Base-by-base conservation (phyloP, 305 asterid genomes). In the Lippia alba region DNA sequence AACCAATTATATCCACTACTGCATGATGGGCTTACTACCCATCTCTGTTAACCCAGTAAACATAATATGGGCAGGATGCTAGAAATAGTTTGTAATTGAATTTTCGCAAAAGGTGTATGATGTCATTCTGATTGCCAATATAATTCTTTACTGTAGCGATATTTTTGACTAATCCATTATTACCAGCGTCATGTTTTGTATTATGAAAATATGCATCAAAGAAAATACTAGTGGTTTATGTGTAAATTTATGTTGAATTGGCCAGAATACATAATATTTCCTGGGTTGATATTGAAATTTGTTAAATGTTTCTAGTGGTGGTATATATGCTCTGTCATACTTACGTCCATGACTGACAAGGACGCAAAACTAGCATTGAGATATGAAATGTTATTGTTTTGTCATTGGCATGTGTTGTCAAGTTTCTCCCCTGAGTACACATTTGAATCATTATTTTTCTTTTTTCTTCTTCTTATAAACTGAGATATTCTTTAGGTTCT, bases 401-500 rank as follows among this genome's bases (percentile, higher is more conserved):
- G 57, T 45, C 44, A 34, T 56, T 36, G 32, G 30, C n/a, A 55
- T 15, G 14, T 32, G 51, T 12, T 20, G 15, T 64, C 44, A 12
- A 45, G 15, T 57, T 46, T 45, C n/a, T 66, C 39, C 4, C 59
- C 33, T 66, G 40, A 49, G 9, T 36, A 12, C 56, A 60, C 12
- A 24, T 60, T 77, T 60, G 51, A 66, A 65, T 20, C 76, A 16
- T 64, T n/a, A 10, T 70, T 15, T 71, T 53, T 55, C 39, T 36
- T 36, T 8, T 10, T 3, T 44, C 14, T 0, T 44, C 49, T 11
- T 11, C 4, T 44, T 2, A 5, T 44, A 8, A 44, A 64, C 79
- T 70, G 69, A 69, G 61, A 17, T 12, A 76, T 64, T 63, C 56
- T 75, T 61, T 70, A 95, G 99, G 99, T 95, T 76, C 69, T 74